Evolutionary conservation across 352 stramenopile genomes (phyloP), one percentile per base, ranked within the genome.

Genomic region (Globisporangium acanthophoron): DNA sequence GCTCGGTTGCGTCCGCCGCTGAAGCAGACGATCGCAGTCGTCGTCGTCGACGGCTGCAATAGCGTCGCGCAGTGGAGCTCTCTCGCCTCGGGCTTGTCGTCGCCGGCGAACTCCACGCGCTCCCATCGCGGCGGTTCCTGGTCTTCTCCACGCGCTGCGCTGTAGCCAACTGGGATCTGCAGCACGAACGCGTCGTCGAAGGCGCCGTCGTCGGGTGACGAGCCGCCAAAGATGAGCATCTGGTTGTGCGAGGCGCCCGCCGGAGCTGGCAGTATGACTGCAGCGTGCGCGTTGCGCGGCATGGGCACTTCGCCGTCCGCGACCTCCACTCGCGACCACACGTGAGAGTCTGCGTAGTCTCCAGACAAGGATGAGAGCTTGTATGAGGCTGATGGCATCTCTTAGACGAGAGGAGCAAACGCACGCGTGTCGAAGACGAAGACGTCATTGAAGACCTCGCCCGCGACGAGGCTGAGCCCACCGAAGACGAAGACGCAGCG

Each of bases 141-240:
- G 12, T 51, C 41, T 39, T 51, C 44, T 15, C 15, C 27, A 12
- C 24, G n/a, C 8, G 20, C 18, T 41, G 15, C 39, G 6, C 3
- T 3, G 37, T 54, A 40, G 35, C 0, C 35, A 11, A 55, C 47
- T 15, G 67, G 58, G 33, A 76, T 60, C n/a, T 76, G 58, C 7
- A 92, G 65, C n/a, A 88, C 56, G 48, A 73, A 85, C 1, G 81
- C 52, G 20, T 92, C 81, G 52, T 62, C 67, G 45, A 81, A 83
- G 6, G 76, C 59, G 0, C 81, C 81, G 7, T 68, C 62, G 5
- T 80, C 58, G 0, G 81, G 81, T 0, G 78, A 92, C 0, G 81
- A 92, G 4, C 81, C 79, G 6, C 81, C 81, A 40, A 77, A 77
- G 7, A 90, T 47, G 9, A 92, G 56, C 43, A 92, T 83, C 35